Conservation (phyloP, 2,329 filamentous ascomycete genomes). For the Pyricularia grisea region DNA sequence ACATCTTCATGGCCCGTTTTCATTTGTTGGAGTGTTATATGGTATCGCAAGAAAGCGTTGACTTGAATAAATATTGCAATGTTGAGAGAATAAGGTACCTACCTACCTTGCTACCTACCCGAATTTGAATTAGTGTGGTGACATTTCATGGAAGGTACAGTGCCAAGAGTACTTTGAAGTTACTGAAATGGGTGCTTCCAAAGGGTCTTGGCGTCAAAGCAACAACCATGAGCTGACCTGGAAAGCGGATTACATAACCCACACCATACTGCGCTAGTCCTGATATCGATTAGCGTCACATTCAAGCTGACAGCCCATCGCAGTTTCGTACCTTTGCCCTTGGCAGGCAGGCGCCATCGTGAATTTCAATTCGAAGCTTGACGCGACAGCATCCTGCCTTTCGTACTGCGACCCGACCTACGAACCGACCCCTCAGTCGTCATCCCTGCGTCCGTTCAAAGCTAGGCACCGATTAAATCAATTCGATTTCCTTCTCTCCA, state of each 20-base stretch:
- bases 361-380: neutral
- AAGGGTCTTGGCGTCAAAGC: neutral
- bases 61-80: neutral
- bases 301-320: neutral
- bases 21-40: neutral
- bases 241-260: neutral
- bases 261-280: neutral
- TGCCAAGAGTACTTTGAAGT: no score
- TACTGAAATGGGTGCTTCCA: no score
- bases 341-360: neutral
- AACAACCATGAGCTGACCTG: neutral
- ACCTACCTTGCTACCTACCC: no score
- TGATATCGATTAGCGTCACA: neutral
- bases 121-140: no score
- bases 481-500: neutral
- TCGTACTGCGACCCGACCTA: neutral
- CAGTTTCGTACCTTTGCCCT: neutral
- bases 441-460: neutral
- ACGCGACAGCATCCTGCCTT: neutral
- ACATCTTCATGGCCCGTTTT: neutral
- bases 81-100: no score
- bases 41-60: neutral
- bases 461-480: neutral
- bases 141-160: no score
- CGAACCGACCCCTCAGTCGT: neutral